Evolutionary conservation across 1,284 basidiomycete species (phyloP), one percentile per base, ranked within the genome.

Genomic region (Ceratobasidium sp.): DNA sequence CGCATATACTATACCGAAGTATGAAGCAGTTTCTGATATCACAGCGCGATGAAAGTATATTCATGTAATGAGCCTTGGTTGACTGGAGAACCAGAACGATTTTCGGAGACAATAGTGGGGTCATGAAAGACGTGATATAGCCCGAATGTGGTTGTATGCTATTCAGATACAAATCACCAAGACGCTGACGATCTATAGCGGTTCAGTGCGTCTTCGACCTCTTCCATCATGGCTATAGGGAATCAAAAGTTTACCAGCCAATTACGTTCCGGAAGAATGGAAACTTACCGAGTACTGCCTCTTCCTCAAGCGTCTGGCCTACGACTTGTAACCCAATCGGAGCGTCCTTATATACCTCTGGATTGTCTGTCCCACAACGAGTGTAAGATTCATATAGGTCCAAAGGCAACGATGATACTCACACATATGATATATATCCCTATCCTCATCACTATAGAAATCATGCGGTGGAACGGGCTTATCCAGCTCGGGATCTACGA

Each of bases 311-410:
- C n/a, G 90, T 91, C 71, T 90, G 86, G 0, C 91, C 92, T 2
- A 94, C 87, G 5, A 94, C 82, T 82, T 95, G 94, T 28, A 95
- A 84, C n/a, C 87, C 86, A 7, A 95, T 87, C 0, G 94, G 94
- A 0, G 90, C 91, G 78, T 90, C 88, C 71, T 86, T 85, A 80
- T 90, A 91, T 15, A 86, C 86, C 42, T 87, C 85, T 0, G 93
- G 90, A 66, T 91, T 86, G 82, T 94, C 92, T 92, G 53, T 66
- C 1, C 4, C 33, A 33, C 4, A 33, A 33, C 4, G 33, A 33
- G 33, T 4, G 4, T 4, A 33, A 33, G 2, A 33, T 33, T 33
- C 33, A 33, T 33, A 1, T 33, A 2, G 33, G 33, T 33, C 4
- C 33, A 33, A 33, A 33, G 33, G 4, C 33, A 55, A 39, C 49